A percentile compares a stretch with the other conserved stretches of the same genome.
phyloP scores from a whole-genome alignment of 1,284 basidiomycete genomes.

The Abortiporus biennis region DNA sequence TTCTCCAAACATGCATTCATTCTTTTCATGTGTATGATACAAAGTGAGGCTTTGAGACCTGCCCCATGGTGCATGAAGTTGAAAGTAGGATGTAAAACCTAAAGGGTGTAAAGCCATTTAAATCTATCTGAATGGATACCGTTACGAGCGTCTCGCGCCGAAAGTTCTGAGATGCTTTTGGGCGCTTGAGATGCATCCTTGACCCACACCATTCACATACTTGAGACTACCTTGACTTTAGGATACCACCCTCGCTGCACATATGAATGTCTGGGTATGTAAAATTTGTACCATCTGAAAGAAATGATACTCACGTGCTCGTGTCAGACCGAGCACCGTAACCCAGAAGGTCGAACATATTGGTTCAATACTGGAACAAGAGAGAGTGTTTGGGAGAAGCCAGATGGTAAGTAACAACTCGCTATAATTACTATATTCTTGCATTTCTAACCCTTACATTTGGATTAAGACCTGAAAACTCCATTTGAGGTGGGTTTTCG shows the following conservation, averaged over 20 bases:
- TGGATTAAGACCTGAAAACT: constrained; percentile 66
- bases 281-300: background rate
- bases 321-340: constrained; percentile 68
- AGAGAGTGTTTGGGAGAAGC: constrained; percentile 86
- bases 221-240: background rate
- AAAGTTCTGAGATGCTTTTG: no score
- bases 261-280: constrained; percentile 6
- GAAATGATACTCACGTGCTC: background rate
- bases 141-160: no score
- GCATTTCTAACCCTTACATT: constrained; percentile 8
- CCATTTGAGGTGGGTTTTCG: constrained; percentile 68
- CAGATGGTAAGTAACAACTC: constrained; percentile 51
- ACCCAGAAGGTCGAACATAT: constrained; percentile 80
- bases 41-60: no score
- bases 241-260: background rate
- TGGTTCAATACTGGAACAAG: constrained; percentile 79
- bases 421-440: constrained; percentile 11
- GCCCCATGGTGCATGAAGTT: no score
- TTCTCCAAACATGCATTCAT: no score
- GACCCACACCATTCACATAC: background rate
- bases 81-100: no score
- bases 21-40: no score
- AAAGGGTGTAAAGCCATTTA: no score
- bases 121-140: no score
- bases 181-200: no score